Evolutionary conservation across 768 basidiomycete species (phyloP).

Genomic region (Boletus bicolor): DNA sequence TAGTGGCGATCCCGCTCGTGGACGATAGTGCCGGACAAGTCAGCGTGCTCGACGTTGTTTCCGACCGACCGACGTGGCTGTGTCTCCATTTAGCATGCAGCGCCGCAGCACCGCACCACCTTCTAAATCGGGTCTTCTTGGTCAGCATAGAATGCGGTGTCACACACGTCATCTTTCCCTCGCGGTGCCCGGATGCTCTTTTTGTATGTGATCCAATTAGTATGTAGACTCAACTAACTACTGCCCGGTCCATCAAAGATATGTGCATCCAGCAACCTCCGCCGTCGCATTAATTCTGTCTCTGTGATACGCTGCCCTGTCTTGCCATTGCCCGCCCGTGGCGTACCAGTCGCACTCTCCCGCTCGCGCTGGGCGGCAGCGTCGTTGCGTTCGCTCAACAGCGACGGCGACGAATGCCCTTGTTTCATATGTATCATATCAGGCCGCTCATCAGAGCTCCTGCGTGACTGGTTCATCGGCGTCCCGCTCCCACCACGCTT

Average conservation of each 20-base stretch:
- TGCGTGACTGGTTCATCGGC: slow-evolving; percentile 17
- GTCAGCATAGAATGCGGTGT: slow-evolving; percentile 25
- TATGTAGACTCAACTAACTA: not conserved
- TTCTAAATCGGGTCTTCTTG: slow-evolving; percentile 15
- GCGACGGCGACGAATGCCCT: slow-evolving; percentile 13
- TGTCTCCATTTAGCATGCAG: slow-evolving; percentile 33
- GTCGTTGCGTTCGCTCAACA: not conserved
- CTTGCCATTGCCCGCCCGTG: slow-evolving; percentile 35
- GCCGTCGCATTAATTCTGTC: slow-evolving; percentile 72
- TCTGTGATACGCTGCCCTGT: slow-evolving; percentile 73
- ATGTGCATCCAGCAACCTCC: slow-evolving; percentile 73
- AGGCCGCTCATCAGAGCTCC: slow-evolving; percentile 20
- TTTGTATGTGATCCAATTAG: too few relatives aligned
- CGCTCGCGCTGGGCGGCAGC: slow-evolving; percentile 11
- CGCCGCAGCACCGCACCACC: slow-evolving; percentile 34
- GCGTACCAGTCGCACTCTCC: slow-evolving; percentile 31
- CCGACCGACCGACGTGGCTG: slow-evolving; percentile 35
- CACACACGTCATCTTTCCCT: not conserved
- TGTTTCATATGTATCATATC: slow-evolving; percentile 17
- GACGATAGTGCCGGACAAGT: not conserved
- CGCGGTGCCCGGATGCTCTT: not conserved
- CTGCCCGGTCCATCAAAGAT: slow-evolving; percentile 42
- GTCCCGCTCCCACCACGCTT: slow-evolving; percentile 37
- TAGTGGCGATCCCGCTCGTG: slow-evolving; percentile 7
- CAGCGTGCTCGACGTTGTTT: slow-evolving; percentile 29